phyloP scores from a whole-genome alignment of 345 rosid genomes.

The Anacardium occidentale region DNA sequence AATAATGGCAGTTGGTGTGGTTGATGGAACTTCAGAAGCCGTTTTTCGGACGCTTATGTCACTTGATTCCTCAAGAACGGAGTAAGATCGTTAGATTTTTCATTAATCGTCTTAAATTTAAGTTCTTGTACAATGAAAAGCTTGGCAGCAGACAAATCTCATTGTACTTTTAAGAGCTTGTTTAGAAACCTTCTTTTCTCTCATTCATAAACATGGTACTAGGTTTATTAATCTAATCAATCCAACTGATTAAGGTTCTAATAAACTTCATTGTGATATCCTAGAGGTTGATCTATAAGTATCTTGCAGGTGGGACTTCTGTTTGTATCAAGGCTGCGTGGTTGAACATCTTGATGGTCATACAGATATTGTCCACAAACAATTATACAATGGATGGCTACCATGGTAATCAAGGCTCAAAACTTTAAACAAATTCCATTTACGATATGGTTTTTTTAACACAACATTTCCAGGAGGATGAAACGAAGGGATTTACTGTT shows the following conservation, averaged over 20 bases:
- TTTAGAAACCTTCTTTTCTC: too few species aligned
- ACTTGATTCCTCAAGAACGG: conserved; percentile 75
- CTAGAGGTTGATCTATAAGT: conserved; percentile 7
- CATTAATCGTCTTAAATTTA: neutral
- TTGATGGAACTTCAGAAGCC: conserved; percentile 79
- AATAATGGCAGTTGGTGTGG: conserved; percentile 90
- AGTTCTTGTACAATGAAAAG: too few species aligned
- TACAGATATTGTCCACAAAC: conserved; percentile 67
- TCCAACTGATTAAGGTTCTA: too few species aligned
- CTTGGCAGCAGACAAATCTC: too few species aligned
- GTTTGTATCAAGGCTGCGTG: conserved; percentile 60
- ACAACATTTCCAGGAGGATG: conserved; percentile 58
- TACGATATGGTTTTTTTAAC: conserved; percentile 7
- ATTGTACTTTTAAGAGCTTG: too few species aligned
- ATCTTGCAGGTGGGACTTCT: conserved; percentile 86
- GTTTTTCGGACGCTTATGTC: conserved; percentile 78
- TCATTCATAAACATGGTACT: too few species aligned
- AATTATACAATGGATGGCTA: conserved; percentile 74
- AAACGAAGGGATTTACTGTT: conserved; percentile 70
- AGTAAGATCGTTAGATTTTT: conserved; percentile 51
- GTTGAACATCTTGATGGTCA: conserved; percentile 96
- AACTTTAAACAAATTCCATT: neutral
- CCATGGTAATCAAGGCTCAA: conserved; percentile 52
- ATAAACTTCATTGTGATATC: too few species aligned
- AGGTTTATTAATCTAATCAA: too few species aligned